Evolutionary conservation across 108 stramenopile species (phyloP).

Genomic region (Cyclotella baltica): DNA sequence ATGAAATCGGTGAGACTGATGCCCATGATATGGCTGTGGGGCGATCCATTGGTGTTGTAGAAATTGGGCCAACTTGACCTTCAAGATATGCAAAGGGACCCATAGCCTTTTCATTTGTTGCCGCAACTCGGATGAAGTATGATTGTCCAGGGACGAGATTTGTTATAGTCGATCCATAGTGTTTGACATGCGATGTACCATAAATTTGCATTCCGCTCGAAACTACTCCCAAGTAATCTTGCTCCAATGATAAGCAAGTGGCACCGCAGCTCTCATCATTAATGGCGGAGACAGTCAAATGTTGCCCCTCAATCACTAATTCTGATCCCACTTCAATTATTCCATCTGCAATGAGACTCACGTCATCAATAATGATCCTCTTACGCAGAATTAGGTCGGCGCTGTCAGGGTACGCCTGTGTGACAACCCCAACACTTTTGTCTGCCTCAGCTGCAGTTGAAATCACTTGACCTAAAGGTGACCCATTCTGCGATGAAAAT

Average conservation of each 20-base stretch:
- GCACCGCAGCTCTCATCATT: constrained; percentile 44
- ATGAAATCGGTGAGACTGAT: constrained; percentile 27
- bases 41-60: constrained; percentile 48
- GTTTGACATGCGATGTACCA: constrained; percentile 4
- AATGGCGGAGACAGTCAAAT: constrained; percentile 31
- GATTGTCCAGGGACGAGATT: constrained; percentile 52
- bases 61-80: constrained; percentile 46
- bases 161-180: constrained; percentile 34
- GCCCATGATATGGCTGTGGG: constrained; percentile 42
- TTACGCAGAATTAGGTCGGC: constrained; percentile 33
- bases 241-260: constrained; percentile 40
- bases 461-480: constrained; percentile 42
- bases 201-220: constrained; percentile 48
- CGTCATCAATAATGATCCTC: constrained; percentile 39
- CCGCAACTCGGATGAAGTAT: constrained; percentile 64
- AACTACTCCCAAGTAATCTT: constrained; percentile 34
- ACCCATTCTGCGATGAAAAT: constrained; percentile 46
- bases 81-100: constrained; percentile 50
- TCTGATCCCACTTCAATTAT: constrained; percentile 25
- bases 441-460: constrained; percentile 35
- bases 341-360: constrained; percentile 30
- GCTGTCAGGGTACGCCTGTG: constrained; percentile 39
- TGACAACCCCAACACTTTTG: constrained; percentile 40
- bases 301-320: constrained; percentile 34
- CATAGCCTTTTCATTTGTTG: constrained; percentile 51